Evolutionary conservation across 1,284 basidiomycete species (phyloP), one percentile per base, ranked within the genome.

Genomic region (Heliocybe sulcata): DNA sequence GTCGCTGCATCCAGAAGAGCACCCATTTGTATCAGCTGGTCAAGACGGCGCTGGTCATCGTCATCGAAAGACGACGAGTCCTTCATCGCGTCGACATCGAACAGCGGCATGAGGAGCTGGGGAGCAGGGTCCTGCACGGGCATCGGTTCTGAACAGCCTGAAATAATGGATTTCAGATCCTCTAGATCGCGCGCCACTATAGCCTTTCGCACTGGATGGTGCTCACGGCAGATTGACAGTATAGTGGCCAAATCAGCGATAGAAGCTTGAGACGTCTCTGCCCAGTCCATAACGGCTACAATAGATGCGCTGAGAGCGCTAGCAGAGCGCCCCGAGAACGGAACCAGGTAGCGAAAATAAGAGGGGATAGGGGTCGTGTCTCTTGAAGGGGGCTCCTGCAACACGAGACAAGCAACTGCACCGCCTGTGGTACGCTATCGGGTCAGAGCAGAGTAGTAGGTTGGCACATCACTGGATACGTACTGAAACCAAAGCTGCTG

Each of bases 1-100:
- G 52, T 52, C 9, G 25, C 14, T n/a, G 27, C 58, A 56, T 52
- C 56, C 58, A 6, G 57, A 16, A 4, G 59, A 45, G n/a, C n/a
- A n/a, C n/a, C n/a, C n/a, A n/a, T n/a, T n/a, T n/a, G n/a, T n/a
- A n/a, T n/a, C n/a, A n/a, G n/a, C n/a, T n/a, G 20, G 59, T 54
- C 45, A 59, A 58, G 16, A 61, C 45, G 23, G 58, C 48, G 10
- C 55, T 9, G 33, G 33, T 35, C 33, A 9, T 9, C 9, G 16
- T 9, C 33, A 35, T 35, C 33, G 16, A 16, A 35, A 16, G 9
- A 35, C 33, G 9, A 9, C 16, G 33, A 35, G 33, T 16, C 33
- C 9, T 35, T 9, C 33, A 9, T 16, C n/a, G n/a, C n/a, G n/a
- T n/a, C n/a, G n/a, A n/a, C n/a, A n/a, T n/a, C n/a, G n/a, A n/a